A percentile compares a stretch with the other conserved stretches of the same genome.
phyloP scores from a whole-genome alignment of 192 early-diverging fungal species.

The Coemansia aciculifera region DNA sequence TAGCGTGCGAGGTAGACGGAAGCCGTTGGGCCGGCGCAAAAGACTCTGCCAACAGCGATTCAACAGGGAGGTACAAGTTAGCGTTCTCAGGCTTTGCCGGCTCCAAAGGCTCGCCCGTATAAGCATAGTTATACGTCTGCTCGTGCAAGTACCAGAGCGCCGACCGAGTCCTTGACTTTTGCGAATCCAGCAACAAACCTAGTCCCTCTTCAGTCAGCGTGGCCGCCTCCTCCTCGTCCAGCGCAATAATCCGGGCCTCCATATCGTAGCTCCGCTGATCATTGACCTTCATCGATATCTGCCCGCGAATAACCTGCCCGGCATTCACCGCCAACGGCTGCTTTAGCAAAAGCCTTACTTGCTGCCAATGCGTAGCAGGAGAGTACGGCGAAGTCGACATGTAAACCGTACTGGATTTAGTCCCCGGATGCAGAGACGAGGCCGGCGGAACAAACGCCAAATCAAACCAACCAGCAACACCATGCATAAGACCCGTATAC shows the following conservation, averaged over 20 bases:
- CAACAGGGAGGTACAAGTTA: slow-evolving; percentile 46
- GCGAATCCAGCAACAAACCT: slow-evolving; percentile 4
- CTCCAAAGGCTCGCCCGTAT: slow-evolving; percentile 45
- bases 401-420: slow-evolving; percentile 58
- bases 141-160: slow-evolving; percentile 91
- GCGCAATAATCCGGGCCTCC: slow-evolving; percentile 61
- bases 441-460: slow-evolving; percentile 71
- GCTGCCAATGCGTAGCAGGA: slow-evolving; percentile 97
- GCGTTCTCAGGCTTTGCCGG: slow-evolving; percentile 35
- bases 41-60: slow-evolving; percentile 38
- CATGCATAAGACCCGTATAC: slow-evolving; percentile 91
- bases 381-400: slow-evolving; percentile 86
- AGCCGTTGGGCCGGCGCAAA: slow-evolving; percentile 1
- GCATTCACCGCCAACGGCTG: slow-evolving; percentile 96
- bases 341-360: slow-evolving; percentile 88
- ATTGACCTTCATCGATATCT: slow-evolving; percentile 85
- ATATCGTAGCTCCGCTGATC: slow-evolving; percentile 91
- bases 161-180: slow-evolving; percentile 54
- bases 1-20: background rate
- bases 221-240: slow-evolving; percentile 44
- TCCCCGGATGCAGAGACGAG: slow-evolving; percentile 31
- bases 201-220: slow-evolving; percentile 31
- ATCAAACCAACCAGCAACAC: slow-evolving; percentile 98
- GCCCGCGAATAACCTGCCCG: slow-evolving; percentile 79
- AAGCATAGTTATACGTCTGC: slow-evolving; percentile 82